phyloP scores from a whole-genome alignment of 768 basidiomycete genomes.

The Russula sp. region DNA sequence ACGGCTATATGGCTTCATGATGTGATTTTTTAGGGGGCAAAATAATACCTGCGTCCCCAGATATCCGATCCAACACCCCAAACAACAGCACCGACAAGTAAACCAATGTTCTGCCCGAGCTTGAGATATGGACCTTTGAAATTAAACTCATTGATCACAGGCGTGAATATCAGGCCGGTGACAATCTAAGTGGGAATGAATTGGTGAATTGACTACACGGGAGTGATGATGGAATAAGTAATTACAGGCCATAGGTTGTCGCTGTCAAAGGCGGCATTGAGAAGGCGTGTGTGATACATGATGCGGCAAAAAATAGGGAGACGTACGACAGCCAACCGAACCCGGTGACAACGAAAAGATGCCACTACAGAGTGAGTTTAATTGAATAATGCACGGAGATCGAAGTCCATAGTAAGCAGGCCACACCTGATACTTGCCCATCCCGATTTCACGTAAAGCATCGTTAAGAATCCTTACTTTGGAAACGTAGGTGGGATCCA shows the following conservation, averaged over 20 bases:
- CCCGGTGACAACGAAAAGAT: slow-evolving; percentile 61
- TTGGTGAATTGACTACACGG: not conserved
- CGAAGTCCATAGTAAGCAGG: not conserved
- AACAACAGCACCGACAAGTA: slow-evolving; percentile 64
- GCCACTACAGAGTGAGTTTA: slow-evolving; percentile 43
- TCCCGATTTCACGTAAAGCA: slow-evolving; percentile 52
- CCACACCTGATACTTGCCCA: slow-evolving; percentile 54
- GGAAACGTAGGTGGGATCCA: slow-evolving; percentile 48
- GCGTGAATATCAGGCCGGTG: slow-evolving; percentile 60
- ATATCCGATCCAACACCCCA: slow-evolving; percentile 69
- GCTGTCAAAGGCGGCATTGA: slow-evolving; percentile 37
- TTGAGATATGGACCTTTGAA: slow-evolving; percentile 61
- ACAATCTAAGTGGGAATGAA: slow-evolving; percentile 45
- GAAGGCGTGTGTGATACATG: not conserved
- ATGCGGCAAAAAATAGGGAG: not conserved
- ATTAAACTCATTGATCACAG: slow-evolving; percentile 63
- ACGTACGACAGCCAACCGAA: slow-evolving; percentile 76
- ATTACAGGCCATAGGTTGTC: slow-evolving; percentile 72
- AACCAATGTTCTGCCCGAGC: slow-evolving; percentile 67
- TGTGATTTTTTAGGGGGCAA: not conserved
- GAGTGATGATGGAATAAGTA: not conserved
- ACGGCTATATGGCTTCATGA: not conserved
- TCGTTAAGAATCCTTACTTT: slow-evolving; percentile 49
- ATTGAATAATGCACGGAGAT: not conserved
- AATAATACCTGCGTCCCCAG: slow-evolving; percentile 60